Percentiles rank a stretch among this genome's conserved stretches.
phyloP scores from a whole-genome alignment of 2,329 filamentous ascomycete species.

The Metarhizium brunneum region DNA sequence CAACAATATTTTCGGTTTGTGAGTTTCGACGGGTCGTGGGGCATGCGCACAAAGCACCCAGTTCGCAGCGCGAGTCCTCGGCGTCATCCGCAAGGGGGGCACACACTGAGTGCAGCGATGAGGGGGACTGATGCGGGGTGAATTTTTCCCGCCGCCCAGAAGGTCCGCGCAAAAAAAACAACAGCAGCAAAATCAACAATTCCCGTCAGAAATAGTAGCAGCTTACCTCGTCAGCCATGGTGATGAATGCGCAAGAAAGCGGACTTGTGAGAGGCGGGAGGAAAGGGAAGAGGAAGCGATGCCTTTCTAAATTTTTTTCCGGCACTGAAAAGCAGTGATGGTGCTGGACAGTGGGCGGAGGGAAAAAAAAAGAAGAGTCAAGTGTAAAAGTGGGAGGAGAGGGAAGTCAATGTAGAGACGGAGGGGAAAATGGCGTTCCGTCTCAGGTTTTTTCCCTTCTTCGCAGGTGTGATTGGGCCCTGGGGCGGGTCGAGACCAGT shows the following conservation, averaged over 20 bases:
- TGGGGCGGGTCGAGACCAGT: slow-evolving; percentile 7
- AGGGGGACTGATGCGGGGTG: slow-evolving; percentile 38
- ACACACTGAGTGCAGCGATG: slow-evolving; percentile 7
- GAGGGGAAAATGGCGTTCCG: slow-evolving; percentile 16
- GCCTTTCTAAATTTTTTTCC: slow-evolving; percentile 1
- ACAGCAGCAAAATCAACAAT: slow-evolving; percentile 9
- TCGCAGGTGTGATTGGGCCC: slow-evolving; percentile 27
- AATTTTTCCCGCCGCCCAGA: slow-evolving; percentile 20
- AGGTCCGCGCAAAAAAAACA: slow-evolving; percentile 15
- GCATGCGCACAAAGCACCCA: slow-evolving; percentile 6
- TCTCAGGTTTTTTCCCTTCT: slow-evolving; percentile 26
- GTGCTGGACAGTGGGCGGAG: slow-evolving; percentile 12
- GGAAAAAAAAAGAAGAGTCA: slow-evolving; percentile 10
- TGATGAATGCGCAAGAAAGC: slow-evolving; percentile 35
- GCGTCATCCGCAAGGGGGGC: not conserved
- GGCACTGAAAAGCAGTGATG: slow-evolving; percentile 11
- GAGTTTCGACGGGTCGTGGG: slow-evolving; percentile 18
- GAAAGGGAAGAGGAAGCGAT: slow-evolving; percentile 15
- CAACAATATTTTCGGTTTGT: slow-evolving; percentile 8
- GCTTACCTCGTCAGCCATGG: slow-evolving; percentile 51
- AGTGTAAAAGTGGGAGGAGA: slow-evolving; percentile 18
- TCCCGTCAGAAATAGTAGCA: slow-evolving; percentile 8
- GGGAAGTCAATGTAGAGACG: slow-evolving; percentile 14
- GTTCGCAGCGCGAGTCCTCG: not conserved
- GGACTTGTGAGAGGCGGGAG: slow-evolving; percentile 18